phyloP scores from a whole-genome alignment of 2,329 filamentous ascomycete genomes.

The Neofusicoccum sp. region DNA sequence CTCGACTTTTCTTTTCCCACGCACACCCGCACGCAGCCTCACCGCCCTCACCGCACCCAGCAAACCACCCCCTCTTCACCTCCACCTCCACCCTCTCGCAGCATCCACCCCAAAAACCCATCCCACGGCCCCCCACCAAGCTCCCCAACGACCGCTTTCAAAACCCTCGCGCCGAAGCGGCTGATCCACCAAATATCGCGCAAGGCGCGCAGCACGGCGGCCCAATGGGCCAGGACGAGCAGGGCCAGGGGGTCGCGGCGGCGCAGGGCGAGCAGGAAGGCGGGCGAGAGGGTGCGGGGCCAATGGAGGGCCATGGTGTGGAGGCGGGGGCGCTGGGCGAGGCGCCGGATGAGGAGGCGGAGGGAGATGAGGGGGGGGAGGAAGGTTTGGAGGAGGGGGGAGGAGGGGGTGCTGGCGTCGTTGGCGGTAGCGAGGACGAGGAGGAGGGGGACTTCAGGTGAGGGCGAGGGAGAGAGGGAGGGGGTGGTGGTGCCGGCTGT shows the following conservation, averaged over 20 bases:
- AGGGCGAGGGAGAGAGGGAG: background rate
- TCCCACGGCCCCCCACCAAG: background rate
- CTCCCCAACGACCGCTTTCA: background rate
- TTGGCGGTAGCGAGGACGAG: background rate
- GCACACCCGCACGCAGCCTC: too few relatives aligned
- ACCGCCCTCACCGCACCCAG: too few relatives aligned
- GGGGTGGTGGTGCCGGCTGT: too few relatives aligned
- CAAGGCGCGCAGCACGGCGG: background rate
- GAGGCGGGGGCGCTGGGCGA: background rate
- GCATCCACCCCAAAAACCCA: background rate
- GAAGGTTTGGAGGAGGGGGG: background rate
- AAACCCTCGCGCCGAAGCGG: background rate
- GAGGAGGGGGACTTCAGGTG: too few relatives aligned
- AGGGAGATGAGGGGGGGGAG: background rate
- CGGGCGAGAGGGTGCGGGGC: background rate
- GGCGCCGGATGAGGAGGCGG: background rate
- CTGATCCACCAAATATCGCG: background rate
- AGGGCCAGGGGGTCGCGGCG: background rate
- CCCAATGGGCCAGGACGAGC: background rate
- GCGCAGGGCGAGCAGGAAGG: background rate
- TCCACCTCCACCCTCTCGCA: background rate
- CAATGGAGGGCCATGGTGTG: constrained; percentile 1
- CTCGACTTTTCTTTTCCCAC: too few relatives aligned
- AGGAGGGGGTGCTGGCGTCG: background rate
- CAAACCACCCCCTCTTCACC: background rate